Percentiles rank a stretch among this genome's conserved stretches.
Evolutionary conservation across 495 filamentous ascomycete species (phyloP).

Genomic region (Venustampulla echinocandica): DNA sequence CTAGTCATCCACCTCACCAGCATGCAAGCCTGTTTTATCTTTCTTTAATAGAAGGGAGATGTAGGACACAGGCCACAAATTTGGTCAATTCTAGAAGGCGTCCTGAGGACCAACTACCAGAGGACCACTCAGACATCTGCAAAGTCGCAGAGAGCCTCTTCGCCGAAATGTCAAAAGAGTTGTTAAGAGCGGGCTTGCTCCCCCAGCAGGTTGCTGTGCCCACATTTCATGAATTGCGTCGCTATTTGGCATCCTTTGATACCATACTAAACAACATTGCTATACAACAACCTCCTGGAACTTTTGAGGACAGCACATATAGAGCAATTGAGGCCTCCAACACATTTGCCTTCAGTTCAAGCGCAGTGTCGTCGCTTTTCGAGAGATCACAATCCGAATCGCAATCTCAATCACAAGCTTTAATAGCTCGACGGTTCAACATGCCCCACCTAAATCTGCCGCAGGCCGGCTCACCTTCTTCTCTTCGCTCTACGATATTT

Average conservation of each 20-base stretch:
- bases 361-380: background rate
- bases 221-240: conserved; percentile 8
- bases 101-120: conserved; percentile 8
- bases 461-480: background rate
- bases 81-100: conserved; percentile 14
- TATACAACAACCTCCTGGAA: background rate
- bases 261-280: conserved; percentile 14
- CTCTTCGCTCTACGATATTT: background rate
- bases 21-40: conserved; percentile 19
- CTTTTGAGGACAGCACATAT: background rate
- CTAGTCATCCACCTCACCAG: conserved; percentile 16
- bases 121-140: conserved; percentile 18
- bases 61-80: conserved; percentile 19
- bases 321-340: conserved; percentile 1
- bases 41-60: conserved; percentile 23
- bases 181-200: conserved; percentile 18
- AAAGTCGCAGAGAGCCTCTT: conserved; percentile 17
- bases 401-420: background rate
- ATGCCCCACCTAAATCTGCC: background rate
- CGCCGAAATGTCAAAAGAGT: conserved; percentile 13
- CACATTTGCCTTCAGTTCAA: background rate
- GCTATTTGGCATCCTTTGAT: conserved; percentile 16
- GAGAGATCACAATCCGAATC: background rate
- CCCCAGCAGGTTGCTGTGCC: conserved; percentile 10
- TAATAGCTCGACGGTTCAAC: background rate